Evolutionary conservation across 2,329 filamentous ascomycete species (phyloP), one percentile per base, ranked within the genome.

Genomic region (Lasiodiplodia citricola): DNA sequence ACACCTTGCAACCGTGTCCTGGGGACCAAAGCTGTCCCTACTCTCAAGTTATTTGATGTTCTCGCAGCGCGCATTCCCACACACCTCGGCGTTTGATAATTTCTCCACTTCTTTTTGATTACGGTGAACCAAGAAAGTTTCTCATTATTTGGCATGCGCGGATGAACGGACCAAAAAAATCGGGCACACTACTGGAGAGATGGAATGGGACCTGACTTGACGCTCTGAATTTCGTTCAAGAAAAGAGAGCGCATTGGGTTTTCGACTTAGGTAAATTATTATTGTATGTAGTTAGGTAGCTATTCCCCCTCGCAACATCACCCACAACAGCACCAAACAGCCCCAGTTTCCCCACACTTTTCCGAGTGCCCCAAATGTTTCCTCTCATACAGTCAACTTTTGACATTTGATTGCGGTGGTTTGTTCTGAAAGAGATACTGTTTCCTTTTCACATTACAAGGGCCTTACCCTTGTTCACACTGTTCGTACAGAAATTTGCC

Each of bases 81-180:
- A 60, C 66, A 63, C 56, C 47, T 57, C 57, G 66, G 66, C 66
- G 66, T 68, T 68, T 68, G 55, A 58, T 58, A 41, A 44, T 55
- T 68, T 55, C 31, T 11, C 44, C 31, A 18, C 62, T 35, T 55
- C 7, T 47, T 35, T 54, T 50, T 68, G 63, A 54, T 66, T 28
- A 55, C 23, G 52, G 63, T 35, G 63, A 55, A 56, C 21, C 63
- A 55, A 66, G 51, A 56, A 66, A 66, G 38, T 51, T 64, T 52
- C 25, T 62, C 37, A 35, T 52, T 52, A 35, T 37, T 60, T 64
- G 51, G 60, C 47, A 64, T 64, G 60, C 41, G 44, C 47, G 60
- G 60, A 38, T 52, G 60, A 52, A 64, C 60, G 60, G 60, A 64
- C 21, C 23, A 37, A 31, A 56, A 65, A 66, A 66, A 65, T 25